A percentile compares a stretch with the other conserved stretches of the same genome.
phyloP scores from a whole-genome alignment of 331 rosid genomes.

The Cydonia oblonga region DNA sequence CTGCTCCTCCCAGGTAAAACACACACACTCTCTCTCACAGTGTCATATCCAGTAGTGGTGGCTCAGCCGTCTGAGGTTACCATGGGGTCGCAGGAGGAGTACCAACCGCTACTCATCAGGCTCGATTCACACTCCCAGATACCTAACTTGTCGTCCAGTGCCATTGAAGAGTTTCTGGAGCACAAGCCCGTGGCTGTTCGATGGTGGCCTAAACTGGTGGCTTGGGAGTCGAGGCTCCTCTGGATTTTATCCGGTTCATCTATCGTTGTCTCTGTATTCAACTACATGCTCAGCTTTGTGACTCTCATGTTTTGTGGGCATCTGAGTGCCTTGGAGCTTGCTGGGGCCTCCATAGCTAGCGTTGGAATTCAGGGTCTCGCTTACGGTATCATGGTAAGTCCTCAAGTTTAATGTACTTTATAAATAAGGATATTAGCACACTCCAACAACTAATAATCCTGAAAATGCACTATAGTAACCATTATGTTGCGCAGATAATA shows the following conservation, averaged over 20 bases:
- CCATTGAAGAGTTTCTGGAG: slow-evolving; percentile 43
- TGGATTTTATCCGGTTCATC: slow-evolving; percentile 58
- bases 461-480: too few relatives aligned
- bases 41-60: neutral
- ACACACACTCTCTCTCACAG: neutral
- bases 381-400: slow-evolving; percentile 52
- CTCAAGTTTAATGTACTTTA: neutral
- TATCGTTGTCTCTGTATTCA: slow-evolving; percentile 41
- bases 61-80: neutral
- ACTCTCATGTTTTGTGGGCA: slow-evolving; percentile 55
- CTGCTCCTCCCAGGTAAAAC: neutral
- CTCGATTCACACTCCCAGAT: slow-evolving; percentile 25
- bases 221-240: slow-evolving; percentile 58
- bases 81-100: slow-evolving; percentile 9
- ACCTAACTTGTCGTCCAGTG: slow-evolving; percentile 20
- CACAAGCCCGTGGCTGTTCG: slow-evolving; percentile 17
- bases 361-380: slow-evolving; percentile 77
- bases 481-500: too few relatives aligned
- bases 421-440: too few relatives aligned
- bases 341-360: slow-evolving; percentile 60
- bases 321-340: slow-evolving; percentile 47
- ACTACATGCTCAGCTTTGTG: slow-evolving; percentile 50
- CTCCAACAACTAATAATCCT: neutral
- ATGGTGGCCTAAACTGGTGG: slow-evolving; percentile 45
- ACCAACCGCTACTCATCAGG: slow-evolving; percentile 18